phyloP scores from a whole-genome alignment of 352 stramenopile genomes.

The Globisporangium mamillatum region DNA sequence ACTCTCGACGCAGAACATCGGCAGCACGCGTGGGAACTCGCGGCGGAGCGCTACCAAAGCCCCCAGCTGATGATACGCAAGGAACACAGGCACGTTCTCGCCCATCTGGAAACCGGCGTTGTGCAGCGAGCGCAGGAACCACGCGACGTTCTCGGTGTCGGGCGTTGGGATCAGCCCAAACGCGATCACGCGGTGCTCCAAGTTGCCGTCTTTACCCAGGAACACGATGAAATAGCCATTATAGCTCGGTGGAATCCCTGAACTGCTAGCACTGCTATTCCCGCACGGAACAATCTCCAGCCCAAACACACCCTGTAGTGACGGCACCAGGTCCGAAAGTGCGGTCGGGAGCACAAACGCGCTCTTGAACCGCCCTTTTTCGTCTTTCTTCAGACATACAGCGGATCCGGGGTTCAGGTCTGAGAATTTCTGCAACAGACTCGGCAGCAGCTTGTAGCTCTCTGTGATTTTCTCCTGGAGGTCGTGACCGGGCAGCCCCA shows the following conservation, averaged over 20 bases:
- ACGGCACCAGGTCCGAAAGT: constrained; percentile 39
- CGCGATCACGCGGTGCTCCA: constrained; percentile 63
- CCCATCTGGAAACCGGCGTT: constrained; percentile 48
- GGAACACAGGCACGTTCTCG: constrained; percentile 46
- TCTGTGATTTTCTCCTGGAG: constrained; percentile 73
- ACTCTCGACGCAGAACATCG: constrained; percentile 74
- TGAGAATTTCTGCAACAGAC: constrained; percentile 62
- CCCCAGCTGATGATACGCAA: constrained; percentile 54
- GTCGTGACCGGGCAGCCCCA: constrained; percentile 62
- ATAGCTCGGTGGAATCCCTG: constrained; percentile 23
- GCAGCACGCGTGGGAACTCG: constrained; percentile 49
- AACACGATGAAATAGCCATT: constrained; percentile 59
- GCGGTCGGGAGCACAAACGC: constrained; percentile 68
- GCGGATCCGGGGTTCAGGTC: constrained; percentile 71
- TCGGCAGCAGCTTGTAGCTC: constrained; percentile 83
- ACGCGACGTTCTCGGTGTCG: constrained; percentile 70
- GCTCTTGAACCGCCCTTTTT: constrained; percentile 62
- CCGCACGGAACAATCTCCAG: constrained; percentile 74
- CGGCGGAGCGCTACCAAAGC: constrained; percentile 52
- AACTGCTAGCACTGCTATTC: constrained; percentile 23
- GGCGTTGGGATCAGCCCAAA: constrained; percentile 65
- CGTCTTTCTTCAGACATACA: constrained; percentile 59
- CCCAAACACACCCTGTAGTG: constrained; percentile 65
- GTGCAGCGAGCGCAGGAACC: constrained; percentile 64
- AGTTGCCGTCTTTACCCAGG: constrained; percentile 64